A percentile compares a stretch with the other conserved stretches of the same genome.
phyloP scores from a whole-genome alignment of 257 asterid genomes.

The Gardenia jasminoides region DNA sequence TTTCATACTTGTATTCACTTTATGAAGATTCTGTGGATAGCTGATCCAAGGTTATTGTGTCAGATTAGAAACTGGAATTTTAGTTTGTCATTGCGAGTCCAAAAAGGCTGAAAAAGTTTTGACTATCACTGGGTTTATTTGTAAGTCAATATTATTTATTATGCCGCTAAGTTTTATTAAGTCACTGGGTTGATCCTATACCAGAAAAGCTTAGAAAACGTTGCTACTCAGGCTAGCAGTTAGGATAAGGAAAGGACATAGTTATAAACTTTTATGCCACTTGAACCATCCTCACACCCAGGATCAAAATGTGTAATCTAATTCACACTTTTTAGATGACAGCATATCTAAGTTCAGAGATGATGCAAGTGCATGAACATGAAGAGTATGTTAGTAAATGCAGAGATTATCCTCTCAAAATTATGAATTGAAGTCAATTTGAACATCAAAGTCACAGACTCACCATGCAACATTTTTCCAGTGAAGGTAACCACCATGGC shows the following conservation, averaged over 20 bases:
- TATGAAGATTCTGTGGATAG: neutral
- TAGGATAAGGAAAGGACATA: no score
- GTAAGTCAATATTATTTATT: no score
- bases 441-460: constrained; percentile 9
- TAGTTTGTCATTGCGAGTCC: no score
- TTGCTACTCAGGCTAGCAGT: neutral
- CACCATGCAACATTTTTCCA: constrained; percentile 74
- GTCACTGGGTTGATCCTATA: neutral
- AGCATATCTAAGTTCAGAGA: neutral
- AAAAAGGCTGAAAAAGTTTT: neutral
- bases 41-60: neutral
- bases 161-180: no score
- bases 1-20: no score
- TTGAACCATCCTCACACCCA: neutral
- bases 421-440: neutral
- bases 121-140: no score
- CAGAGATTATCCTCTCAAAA: neutral
- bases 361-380: neutral
- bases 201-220: neutral
- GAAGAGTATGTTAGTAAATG: neutral
- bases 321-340: neutral
- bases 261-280: neutral
- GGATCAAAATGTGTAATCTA: no score
- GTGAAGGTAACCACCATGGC: constrained; percentile 84
- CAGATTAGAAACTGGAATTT: no score